Percentiles rank a stretch among this genome's conserved stretches.
Conservation (phyloP, 2,329 filamentous ascomycete genomes). For the Colletotrichum musae region DNA sequence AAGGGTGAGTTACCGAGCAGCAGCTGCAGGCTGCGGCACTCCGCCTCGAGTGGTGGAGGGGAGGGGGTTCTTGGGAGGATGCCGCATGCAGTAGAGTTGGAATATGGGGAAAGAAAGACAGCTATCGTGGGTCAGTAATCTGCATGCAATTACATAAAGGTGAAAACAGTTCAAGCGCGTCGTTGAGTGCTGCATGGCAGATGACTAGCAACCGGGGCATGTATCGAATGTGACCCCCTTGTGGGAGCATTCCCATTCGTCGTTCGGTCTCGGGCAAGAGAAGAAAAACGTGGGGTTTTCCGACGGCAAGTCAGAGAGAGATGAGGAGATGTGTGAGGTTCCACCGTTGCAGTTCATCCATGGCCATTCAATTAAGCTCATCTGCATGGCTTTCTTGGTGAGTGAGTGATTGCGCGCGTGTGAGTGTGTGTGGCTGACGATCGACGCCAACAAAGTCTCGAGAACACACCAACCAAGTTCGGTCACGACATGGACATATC, state of each 20-base stretch:
- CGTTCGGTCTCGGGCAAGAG: neutral
- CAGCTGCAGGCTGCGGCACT: constrained; percentile 2
- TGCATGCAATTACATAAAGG: constrained; percentile 16
- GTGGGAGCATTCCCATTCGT: constrained; percentile 9
- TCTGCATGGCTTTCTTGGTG: constrained; percentile 1
- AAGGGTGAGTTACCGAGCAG: neutral
- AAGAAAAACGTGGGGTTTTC: constrained; percentile 11
- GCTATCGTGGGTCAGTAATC: constrained; percentile 2
- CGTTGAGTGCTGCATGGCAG: neutral
- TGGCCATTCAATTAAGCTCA: constrained; percentile 18
- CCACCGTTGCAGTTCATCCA: neutral
- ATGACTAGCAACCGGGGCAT: constrained; percentile 1
- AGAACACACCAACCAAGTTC: neutral
- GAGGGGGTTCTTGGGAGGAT: neutral
- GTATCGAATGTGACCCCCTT: neutral
- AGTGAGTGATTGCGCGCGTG: neutral
- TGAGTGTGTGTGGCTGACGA: constrained; percentile 8
- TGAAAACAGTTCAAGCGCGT: neutral
- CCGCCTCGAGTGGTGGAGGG: neutral
- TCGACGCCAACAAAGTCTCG: constrained; percentile 13
- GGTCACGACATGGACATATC: constrained; percentile 4
- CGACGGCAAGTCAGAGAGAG: neutral
- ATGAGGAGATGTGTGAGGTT: too few relatives aligned
- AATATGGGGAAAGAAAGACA: neutral
- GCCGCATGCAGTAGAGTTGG: neutral